phyloP scores from a whole-genome alignment of 345 rosid genomes.

The Draba incana region DNA sequence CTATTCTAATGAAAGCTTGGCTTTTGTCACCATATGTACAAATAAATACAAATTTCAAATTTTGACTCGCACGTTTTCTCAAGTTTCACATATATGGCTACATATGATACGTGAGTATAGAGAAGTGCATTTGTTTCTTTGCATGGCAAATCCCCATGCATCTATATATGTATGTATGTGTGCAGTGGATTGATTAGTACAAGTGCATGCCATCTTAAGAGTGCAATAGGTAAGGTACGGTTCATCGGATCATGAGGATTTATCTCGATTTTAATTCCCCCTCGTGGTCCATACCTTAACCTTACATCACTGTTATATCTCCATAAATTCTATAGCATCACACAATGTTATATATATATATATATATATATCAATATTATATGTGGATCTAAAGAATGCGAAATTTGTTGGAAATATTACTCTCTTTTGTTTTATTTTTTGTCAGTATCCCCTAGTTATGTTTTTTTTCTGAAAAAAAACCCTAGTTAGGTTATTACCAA shows the following conservation, averaged over 20 bases:
- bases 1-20: constrained; percentile 41
- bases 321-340: constrained; percentile 10
- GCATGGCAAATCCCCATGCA: constrained; percentile 45
- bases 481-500: not conserved
- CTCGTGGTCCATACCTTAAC: constrained; percentile 37
- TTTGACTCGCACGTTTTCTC: constrained; percentile 36
- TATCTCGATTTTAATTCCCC: constrained; percentile 37
- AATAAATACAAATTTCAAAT: constrained; percentile 30
- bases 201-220: constrained; percentile 42
- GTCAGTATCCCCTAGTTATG: constrained; percentile 19
- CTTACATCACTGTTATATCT: constrained; percentile 34
- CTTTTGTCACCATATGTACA: constrained; percentile 42
- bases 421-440: not conserved
- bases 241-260: constrained; percentile 42
- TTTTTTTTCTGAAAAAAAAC: not conserved
- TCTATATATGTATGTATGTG: constrained; percentile 8
- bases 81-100: constrained; percentile 41
- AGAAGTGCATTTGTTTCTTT: constrained; percentile 40
- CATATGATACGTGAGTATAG: constrained; percentile 37
- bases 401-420: constrained; percentile 3
- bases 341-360: constrained; percentile 1
- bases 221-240: constrained; percentile 38
- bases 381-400: constrained; percentile 1
- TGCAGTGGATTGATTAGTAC: constrained; percentile 43
- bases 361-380: not conserved